These are phyloP conservation scores for Paraurostyla sp. DNA, from an alignment of 73 alveolate species.

Conservation along the genomic window DNA sequence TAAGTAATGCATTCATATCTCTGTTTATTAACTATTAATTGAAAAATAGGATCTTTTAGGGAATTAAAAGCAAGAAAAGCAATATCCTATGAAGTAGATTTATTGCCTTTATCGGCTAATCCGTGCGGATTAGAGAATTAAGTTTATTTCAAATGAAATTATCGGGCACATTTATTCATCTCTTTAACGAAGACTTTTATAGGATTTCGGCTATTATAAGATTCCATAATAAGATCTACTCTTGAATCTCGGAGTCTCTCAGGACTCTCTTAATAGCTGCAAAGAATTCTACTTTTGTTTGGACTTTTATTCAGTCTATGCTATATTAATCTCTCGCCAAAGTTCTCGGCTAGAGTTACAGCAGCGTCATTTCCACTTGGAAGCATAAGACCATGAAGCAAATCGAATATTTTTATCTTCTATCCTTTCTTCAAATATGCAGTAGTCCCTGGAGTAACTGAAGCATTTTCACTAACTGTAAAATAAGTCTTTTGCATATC, in stretches of 20 bases:
- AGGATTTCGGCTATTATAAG: slow-evolving; percentile 1
- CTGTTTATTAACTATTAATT: slow-evolving; percentile 46
- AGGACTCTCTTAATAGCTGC: not conserved
- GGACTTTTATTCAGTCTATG: slow-evolving; percentile 39
- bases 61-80: slow-evolving; percentile 45
- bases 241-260: slow-evolving; percentile 54
- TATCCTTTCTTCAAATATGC: slow-evolving; percentile 82
- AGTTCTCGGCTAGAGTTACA: slow-evolving; percentile 77
- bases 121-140: slow-evolving; percentile 71
- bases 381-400: slow-evolving; percentile 82
- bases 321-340: slow-evolving; percentile 58
- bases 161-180: slow-evolving; percentile 72
- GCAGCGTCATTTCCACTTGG: slow-evolving; percentile 94
- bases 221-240: not conserved
- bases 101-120: slow-evolving; percentile 49
- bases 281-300: not conserved
- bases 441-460: slow-evolving; percentile 80
- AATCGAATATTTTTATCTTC: slow-evolving; percentile 72
- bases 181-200: slow-evolving; percentile 70
- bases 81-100: slow-evolving; percentile 56
- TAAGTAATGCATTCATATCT: slow-evolving; percentile 50
- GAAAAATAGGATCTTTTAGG: slow-evolving; percentile 40
- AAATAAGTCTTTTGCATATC: slow-evolving; percentile 44
- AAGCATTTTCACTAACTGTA: slow-evolving; percentile 67
- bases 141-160: slow-evolving; percentile 46